These are phyloP conservation scores for Trypanosoma vivax DNA, from an alignment of 208 protist species.

Conservation along the genomic window DNA sequence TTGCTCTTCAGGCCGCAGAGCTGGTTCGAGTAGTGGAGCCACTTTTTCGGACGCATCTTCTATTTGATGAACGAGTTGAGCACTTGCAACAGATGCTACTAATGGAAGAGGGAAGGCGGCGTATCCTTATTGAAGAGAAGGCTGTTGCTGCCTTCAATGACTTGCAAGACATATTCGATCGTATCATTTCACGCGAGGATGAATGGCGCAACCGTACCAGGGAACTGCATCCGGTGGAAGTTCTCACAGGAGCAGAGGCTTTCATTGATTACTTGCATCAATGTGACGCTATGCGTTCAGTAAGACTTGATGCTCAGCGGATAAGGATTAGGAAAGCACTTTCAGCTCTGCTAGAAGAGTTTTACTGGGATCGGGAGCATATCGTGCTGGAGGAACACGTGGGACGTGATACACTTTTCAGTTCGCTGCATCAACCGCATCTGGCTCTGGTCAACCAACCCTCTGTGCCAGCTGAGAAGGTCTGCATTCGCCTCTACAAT, in stretches of 20 bases:
- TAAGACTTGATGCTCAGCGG: constrained; percentile 1
- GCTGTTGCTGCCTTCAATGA: constrained; percentile 3
- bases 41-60: constrained; percentile 13
- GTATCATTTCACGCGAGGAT: constrained; percentile 20
- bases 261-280: constrained; percentile 27
- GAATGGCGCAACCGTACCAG: constrained; percentile 14
- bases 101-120: constrained; percentile 12
- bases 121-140: constrained; percentile 14
- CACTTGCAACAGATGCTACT: constrained; percentile 7
- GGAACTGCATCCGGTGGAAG: background rate
- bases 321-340: constrained; percentile 15
- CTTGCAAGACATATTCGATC: constrained; percentile 18
- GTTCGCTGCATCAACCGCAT: background rate
- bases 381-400: constrained; percentile 29
- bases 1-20: background rate
- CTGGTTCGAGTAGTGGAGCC: constrained; percentile 32
- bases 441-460: background rate
- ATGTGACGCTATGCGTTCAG: constrained; percentile 4
- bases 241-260: constrained; percentile 10
- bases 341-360: constrained; percentile 18
- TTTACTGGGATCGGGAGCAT: constrained; percentile 32
- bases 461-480: background rate
- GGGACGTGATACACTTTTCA: constrained; percentile 13
- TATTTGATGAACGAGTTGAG: constrained; percentile 9
- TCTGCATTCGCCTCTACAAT: constrained; percentile 18